Base-by-base conservation (phyloP, 495 filamentous ascomycete species). In the Aspergillus sparsus region DNA sequence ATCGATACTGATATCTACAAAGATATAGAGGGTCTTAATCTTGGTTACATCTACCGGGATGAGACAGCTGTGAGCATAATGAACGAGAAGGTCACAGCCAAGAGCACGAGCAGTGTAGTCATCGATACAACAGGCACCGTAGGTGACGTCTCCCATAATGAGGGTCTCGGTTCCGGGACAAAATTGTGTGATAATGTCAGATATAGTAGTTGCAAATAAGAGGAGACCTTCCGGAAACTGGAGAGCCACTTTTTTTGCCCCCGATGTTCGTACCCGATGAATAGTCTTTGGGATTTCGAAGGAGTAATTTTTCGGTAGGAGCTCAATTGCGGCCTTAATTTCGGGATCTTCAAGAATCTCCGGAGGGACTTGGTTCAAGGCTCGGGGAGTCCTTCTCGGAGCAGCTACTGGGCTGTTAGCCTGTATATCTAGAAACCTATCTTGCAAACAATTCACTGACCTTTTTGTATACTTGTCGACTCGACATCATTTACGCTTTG, bases 131-230 rank as follows among this genome's bases (percentile, higher is more conserved):
- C 94, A 99, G 3, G 94, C 94, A 49, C 94, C 94, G 75, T 99
- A 99, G 0, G 94, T 99, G 31, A 99, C 94, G 65, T 99, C 94
- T 52, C 95, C 94, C 94, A 99, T 98, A 71, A 99, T 98, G 13
- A 97, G 77, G 0, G 95, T 97, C 67, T 93, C 88, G 42, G 86
- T 87, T 4, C 90, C 92, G 0, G 92, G 87, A 72, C 94, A 99
- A 79, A 99, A 99, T 62, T 89, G 86, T 10, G 90, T 92, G 36
- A 99, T 79, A 74, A 98, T 99, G 74, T 99, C 94, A 4, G 95
- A 95, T 57, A 99, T 96, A 15, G 94, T 98, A 47, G 94, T 97
- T 32, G 94, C 95, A 71, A 98, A 99, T 27, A 99, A 82, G 32
- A 98, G 85, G 0, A 99, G 85, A 7, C 94, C 94, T 69, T 98